Evolutionary conservation across 257 asterid species (phyloP), one percentile per base, ranked within the genome.

Genomic region (Eustoma russellianum): DNA sequence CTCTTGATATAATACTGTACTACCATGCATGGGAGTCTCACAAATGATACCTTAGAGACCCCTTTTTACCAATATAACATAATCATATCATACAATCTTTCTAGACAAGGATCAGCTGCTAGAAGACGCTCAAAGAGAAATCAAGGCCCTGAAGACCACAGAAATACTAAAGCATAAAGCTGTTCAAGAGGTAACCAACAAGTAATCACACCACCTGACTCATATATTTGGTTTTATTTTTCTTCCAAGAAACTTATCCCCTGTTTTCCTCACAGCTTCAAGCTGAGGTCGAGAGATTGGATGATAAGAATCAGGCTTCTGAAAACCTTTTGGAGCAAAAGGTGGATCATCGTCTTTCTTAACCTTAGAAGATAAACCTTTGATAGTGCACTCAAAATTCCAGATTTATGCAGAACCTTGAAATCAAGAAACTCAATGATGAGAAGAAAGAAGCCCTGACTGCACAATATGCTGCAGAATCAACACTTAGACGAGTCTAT

Each of bases 381-480:
- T 34, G 10, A 13, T 16, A 5, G 50, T 64, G 7, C 9, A 40
- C 34, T 55, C 46, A 38, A 6, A 14, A 10, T 30, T 33, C 44
- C 17, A 17, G 28, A 6, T 10, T 13, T 74, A 79, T 38, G 43
- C 87, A 89, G 95, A 89, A 77, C 67, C 94, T 85, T 18, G 83
- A 81, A 33, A 69, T 72, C 65, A 83, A 81, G 79, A 82, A 75
- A 66, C 79, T 85, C 48, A 45, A 38, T 8, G 64, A 81, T 35
- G 95, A 81, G 54, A 89, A 81, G 70, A 83, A 64, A 73, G 94
- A 74, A 65, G 94, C 94, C 41, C 30, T 85, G 64, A 61, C 83
- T 66, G 95, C 95, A 60, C 95, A 85, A 62, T 82, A 81, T 76
- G 93, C 96, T 48, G 94, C 94, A 44, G 96, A 90, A 74, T 77